Evolutionary conservation across 768 basidiomycete genomes (phyloP).

Genomic region (Psilocybe cyanescens): DNA sequence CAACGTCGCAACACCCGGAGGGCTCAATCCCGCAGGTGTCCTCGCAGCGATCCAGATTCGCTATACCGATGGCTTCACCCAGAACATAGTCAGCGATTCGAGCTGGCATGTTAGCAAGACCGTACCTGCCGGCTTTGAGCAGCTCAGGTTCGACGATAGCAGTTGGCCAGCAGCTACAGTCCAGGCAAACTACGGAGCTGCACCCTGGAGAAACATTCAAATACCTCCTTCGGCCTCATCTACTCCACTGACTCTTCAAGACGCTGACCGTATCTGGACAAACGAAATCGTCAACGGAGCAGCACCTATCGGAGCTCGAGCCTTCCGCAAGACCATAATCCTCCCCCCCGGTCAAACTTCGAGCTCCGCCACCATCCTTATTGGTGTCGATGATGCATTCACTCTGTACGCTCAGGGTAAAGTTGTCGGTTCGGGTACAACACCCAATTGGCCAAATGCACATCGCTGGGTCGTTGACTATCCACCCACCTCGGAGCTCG

Average conservation of each 20-base stretch:
- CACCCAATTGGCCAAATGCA: no score
- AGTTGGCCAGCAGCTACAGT: constrained; percentile 29
- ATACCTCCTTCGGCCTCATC: no score
- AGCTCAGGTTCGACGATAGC: constrained; percentile 30
- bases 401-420: not conserved
- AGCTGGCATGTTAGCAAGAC: constrained; percentile 29
- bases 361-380: not conserved
- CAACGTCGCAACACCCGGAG: not conserved
- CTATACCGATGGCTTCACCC: constrained; percentile 32
- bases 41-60: constrained; percentile 30
- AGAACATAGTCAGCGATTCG: constrained; percentile 31
- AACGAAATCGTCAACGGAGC: not conserved
- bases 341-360: not conserved
- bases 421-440: not conserved
- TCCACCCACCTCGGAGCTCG: not conserved
- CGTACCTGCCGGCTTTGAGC: constrained; percentile 30
- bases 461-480: not conserved
- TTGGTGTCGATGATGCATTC: not conserved
- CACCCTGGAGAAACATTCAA: constrained; percentile 1
- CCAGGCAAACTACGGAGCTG: constrained; percentile 15
- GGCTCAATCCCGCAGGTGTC: constrained; percentile 21
- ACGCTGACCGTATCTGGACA: constrained; percentile 9
- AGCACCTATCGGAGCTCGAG: constrained; percentile 1
- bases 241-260: no score
- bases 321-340: constrained; percentile 14